These are phyloP conservation scores for Camellia sinensis DNA, from an alignment of 148 eudicot genomes.

Conservation along the genomic window DNA sequence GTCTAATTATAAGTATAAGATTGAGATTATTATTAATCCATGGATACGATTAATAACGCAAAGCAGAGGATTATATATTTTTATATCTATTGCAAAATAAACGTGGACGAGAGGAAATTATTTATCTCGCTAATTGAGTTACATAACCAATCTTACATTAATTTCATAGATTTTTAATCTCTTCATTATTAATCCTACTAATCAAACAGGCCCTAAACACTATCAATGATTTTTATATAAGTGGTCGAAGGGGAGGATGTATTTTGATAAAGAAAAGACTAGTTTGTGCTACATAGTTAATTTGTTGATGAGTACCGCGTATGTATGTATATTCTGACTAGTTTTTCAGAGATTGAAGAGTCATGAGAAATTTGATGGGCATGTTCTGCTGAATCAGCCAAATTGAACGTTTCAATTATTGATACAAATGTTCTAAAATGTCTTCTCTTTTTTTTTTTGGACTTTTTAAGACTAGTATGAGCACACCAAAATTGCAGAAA, in stretches of 20 bases:
- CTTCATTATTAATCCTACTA: neutral
- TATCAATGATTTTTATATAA: neutral
- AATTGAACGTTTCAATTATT: neutral
- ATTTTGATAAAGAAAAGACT: neutral
- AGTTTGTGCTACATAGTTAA: neutral
- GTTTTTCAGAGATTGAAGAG: neutral
- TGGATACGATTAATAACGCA: too few species aligned
- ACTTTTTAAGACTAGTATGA: neutral
- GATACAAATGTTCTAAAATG: neutral
- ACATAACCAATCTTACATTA: too few species aligned
- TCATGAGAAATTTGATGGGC: neutral
- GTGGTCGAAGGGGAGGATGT: neutral
- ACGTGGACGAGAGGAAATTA: too few species aligned
- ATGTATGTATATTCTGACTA: neutral
- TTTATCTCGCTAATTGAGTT: too few species aligned
- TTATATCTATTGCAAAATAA: too few species aligned
- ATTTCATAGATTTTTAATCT: too few species aligned
- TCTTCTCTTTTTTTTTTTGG: neutral
- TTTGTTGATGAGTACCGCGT: neutral
- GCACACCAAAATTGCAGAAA: neutral
- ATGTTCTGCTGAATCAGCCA: neutral
- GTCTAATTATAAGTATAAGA: too few species aligned
- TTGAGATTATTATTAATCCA: too few species aligned
- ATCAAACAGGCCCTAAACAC: neutral
- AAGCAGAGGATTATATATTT: too few species aligned